Conservation (phyloP, 2,329 filamentous ascomycete species). For the Ophiostoma quercus region DNA sequence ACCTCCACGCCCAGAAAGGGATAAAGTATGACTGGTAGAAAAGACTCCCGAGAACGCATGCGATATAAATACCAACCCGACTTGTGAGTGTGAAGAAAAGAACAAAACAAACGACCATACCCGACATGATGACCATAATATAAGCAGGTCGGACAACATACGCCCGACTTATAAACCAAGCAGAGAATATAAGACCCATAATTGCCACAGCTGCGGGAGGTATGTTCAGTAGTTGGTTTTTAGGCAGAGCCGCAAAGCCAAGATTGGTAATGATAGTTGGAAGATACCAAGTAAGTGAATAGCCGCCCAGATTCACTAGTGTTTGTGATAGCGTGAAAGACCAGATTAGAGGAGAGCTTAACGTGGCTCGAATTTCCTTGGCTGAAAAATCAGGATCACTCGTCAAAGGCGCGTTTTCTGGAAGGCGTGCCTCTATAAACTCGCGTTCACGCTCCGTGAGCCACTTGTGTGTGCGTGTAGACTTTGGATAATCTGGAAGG, state of each 20-base stretch:
- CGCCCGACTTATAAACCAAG: constrained; percentile 36
- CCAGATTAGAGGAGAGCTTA: constrained; percentile 31
- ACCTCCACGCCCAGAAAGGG: constrained; percentile 43
- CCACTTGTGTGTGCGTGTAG: constrained; percentile 21
- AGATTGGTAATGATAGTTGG: constrained; percentile 40
- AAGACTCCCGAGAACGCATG: constrained; percentile 41
- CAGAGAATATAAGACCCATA: constrained; percentile 39
- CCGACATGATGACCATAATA: constrained; percentile 36
- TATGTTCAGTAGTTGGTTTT: constrained; percentile 44
- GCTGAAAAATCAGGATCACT: constrained; percentile 36
- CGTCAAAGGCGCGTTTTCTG: constrained; percentile 22
- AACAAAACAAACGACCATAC: constrained; percentile 42
- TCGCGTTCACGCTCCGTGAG: constrained; percentile 24
- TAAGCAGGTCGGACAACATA: constrained; percentile 39
- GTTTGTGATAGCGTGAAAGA: constrained; percentile 31
- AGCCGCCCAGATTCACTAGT: constrained; percentile 38
- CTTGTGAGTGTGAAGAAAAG: constrained; percentile 38
- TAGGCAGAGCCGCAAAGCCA: constrained; percentile 39
- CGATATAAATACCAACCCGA: constrained; percentile 40
- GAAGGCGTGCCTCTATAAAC: constrained; percentile 23
- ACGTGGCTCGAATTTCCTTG: constrained; percentile 35
- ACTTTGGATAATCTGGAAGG: constrained; percentile 41
- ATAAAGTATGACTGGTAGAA: constrained; percentile 43
- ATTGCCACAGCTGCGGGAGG: constrained; percentile 41
- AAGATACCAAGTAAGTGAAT: constrained; percentile 37